Conservation (phyloP, 805 yeast genomes). For the Cyberlindnera maritima region DNA sequence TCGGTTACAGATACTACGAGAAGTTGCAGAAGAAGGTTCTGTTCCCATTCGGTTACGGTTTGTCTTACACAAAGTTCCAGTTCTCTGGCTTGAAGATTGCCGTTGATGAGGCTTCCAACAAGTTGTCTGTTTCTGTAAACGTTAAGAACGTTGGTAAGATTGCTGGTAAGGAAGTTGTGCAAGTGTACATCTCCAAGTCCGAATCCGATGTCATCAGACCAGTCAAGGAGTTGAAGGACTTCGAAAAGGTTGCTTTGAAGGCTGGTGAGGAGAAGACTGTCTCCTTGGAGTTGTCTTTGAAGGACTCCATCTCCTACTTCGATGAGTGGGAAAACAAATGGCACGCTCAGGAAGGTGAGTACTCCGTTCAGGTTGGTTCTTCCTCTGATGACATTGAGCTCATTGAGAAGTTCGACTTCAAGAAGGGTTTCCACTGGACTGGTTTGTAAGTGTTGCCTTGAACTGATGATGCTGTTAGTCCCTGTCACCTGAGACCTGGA, state of each 20-base stretch:
- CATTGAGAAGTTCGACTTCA: slow-evolving; percentile 20
- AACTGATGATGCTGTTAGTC: too few relatives aligned
- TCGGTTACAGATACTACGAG: slow-evolving; percentile 63
- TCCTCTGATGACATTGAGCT: slow-evolving; percentile 30
- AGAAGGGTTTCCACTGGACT: slow-evolving; percentile 24
- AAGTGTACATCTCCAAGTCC: slow-evolving; percentile 44
- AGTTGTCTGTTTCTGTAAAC: slow-evolving; percentile 33
- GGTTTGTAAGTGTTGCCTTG: slow-evolving; percentile 10
- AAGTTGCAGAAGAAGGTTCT: slow-evolving; percentile 43
- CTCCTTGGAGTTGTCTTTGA: slow-evolving; percentile 36
- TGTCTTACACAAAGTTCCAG: slow-evolving; percentile 54
- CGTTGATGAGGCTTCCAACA: slow-evolving; percentile 28
- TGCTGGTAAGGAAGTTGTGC: slow-evolving; percentile 54
- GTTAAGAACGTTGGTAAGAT: slow-evolving; percentile 47
- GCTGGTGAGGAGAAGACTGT: slow-evolving; percentile 43
- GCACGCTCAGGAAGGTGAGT: slow-evolving; percentile 50
- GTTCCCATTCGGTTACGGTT: slow-evolving; percentile 63
- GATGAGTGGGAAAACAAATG: slow-evolving; percentile 47
- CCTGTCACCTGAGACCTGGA: too few relatives aligned
- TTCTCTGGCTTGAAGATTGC: slow-evolving; percentile 36
- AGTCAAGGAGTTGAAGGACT: slow-evolving; percentile 57
- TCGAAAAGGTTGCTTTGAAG: slow-evolving; percentile 44
- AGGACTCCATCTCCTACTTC: slow-evolving; percentile 52
- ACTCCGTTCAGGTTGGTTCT: slow-evolving; percentile 48
- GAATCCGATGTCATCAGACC: slow-evolving; percentile 44